Base-by-base conservation (phyloP, 164 flowering plant species). In the Taxillus chinensis region DNA sequence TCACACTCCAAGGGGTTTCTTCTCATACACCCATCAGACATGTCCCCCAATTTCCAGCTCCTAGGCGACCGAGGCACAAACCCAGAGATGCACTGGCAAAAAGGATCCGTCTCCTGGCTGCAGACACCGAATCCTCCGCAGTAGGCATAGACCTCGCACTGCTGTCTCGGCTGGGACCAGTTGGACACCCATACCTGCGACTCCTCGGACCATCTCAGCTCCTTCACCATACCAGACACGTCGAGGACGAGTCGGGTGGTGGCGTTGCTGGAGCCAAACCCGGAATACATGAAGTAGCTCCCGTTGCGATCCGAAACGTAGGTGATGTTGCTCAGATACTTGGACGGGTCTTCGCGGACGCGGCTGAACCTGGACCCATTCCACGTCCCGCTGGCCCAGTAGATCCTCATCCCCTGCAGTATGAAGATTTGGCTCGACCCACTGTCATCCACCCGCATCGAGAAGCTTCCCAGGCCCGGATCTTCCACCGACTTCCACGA, bases 11-110 rank as follows among this genome's bases (percentile, higher is more conserved):
- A 13, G 59, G 3, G 59, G 15, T 0, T 12, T 40, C 3, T 57
- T 13, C 59, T 57, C 59, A 38, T 37, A n/a, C 59, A 57, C 15
- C 59, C 59, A 9, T 57, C 59, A 9, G 59, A 57, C 59, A 57
- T 40, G 7, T 11, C 43, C 40, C 59, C 59, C 59, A 57, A 9
- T 6, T 38, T 14, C 59, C 59, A 57, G 39, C 11, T 57, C 43
- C 3, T 37, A 4, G 41, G 41, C 4, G 5, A 7, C 41, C 59
- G 13, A 7, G 59, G 59, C 4, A 57, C 5, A 57, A 57, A 57
- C 41, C 59, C 59, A 37, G 59, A 11, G 10, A 38, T 7, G 41
- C 59, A 57, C n/a, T 7, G 2, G 11, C 59, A 57, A 7, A 57
- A 7, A 4, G 41, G 43, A 7, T 57, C 11, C 7, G 41, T 3